Percentiles rank a stretch among this genome's conserved stretches.
phyloP scores from a whole-genome alignment of 192 early-diverging fungal species.

The Podochytrium sp. region DNA sequence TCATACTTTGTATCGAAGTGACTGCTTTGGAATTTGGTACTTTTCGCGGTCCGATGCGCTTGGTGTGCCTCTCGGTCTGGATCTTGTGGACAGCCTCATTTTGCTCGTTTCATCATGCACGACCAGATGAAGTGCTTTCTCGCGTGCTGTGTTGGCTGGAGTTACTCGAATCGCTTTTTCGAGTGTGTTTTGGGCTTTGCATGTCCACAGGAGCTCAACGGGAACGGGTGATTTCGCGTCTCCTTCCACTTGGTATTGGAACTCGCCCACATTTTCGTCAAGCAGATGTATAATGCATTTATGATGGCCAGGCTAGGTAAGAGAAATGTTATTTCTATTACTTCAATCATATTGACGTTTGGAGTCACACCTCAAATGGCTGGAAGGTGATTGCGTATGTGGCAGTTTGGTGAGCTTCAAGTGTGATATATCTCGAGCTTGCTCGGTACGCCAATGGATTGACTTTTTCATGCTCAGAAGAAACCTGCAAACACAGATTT shows the following conservation, averaged over 20 bases:
- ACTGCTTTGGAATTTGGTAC: slow-evolving; percentile 40
- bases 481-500: slow-evolving; percentile 18
- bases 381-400: slow-evolving; percentile 42
- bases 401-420: slow-evolving; percentile 33
- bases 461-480: slow-evolving; percentile 9
- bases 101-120: slow-evolving; percentile 24
- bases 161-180: slow-evolving; percentile 52
- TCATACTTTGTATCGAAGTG: slow-evolving; percentile 42
- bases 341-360: no score
- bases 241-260: slow-evolving; percentile 53
- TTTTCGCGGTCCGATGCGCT: slow-evolving; percentile 19
- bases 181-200: slow-evolving; percentile 38
- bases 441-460: slow-evolving; percentile 43
- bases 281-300: slow-evolving; percentile 48
- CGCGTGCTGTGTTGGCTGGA: slow-evolving; percentile 42
- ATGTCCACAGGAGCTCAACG: slow-evolving; percentile 46
- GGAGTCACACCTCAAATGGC: slow-evolving; percentile 45
- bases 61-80: slow-evolving; percentile 6
- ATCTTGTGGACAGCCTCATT: slow-evolving; percentile 1
- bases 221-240: slow-evolving; percentile 33
- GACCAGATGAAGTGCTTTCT: slow-evolving; percentile 45
- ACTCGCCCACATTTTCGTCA: slow-evolving; percentile 53
- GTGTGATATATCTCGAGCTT: slow-evolving; percentile 16
- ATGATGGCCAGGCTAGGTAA: slow-evolving; percentile 44
- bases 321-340: neutral